Evolutionary conservation across 768 basidiomycete genomes (phyloP), one percentile per base, ranked within the genome.

Genomic region (Kwoniella pini): DNA sequence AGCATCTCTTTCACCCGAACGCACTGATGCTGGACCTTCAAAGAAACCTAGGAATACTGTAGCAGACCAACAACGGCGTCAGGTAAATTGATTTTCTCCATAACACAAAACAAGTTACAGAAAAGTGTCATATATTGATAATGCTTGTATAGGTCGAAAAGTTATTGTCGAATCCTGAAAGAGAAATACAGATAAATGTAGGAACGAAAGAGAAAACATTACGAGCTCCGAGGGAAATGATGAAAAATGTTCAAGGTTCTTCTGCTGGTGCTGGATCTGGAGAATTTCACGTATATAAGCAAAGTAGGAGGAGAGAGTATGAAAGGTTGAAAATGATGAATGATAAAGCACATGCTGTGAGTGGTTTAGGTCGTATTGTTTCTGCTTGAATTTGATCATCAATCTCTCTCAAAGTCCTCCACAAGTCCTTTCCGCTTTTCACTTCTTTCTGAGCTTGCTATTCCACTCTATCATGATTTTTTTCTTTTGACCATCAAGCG

Each of bases 211-310:
- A 90, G 64, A 93, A 90, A 81, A 83, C 82, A 0, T 82, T 97
- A 13, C 21, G 64, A 46, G 61, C 64, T 2, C 68, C 71, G 28
- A 82, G 92, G 19, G 96, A 83, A 64, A 81, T 81, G 80, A 97
- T 99, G 90, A 97, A 96, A 84, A 98, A 98, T 70, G 95, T 99
- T 6, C 94, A 97, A 79, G 96, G 96, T 0, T 94, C 91, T 15
- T 91, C 90, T 78, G 93, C 96, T 6, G 96, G 95, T 44, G 96
- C 96, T 17, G 96, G 96, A 51, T 91, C 90, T 57, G 95, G 95
- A 42, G 94, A 95, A 79, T 97, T 98, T 74, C 96, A 99, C 76
- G 96, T 99, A 0, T 99, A 98, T 82, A 98, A 98, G 76, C 94
- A 95, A 17, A 87, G 88, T 65, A 81, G 96, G 63, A 83, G 95